These are phyloP conservation scores for Fusarium continuum DNA, from an alignment of 2,329 filamentous ascomycete genomes.

Conservation along the genomic window DNA sequence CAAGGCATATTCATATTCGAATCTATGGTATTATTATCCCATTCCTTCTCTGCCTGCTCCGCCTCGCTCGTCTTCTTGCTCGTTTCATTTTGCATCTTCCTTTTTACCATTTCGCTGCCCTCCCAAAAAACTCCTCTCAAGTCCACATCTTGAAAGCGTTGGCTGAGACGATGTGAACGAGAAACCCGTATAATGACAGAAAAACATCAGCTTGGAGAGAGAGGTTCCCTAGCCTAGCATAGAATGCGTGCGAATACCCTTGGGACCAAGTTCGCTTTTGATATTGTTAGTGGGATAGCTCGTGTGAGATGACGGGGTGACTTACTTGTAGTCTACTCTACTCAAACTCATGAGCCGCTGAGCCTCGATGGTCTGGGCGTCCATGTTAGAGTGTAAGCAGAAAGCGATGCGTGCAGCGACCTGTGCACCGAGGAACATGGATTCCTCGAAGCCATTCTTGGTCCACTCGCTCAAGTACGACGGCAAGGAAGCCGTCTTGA, in stretches of 20 bases:
- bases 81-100: conserved; percentile 20
- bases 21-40: conserved; percentile 42
- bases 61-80: not conserved
- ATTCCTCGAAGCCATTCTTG: conserved; percentile 80
- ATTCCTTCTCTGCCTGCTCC: conserved; percentile 4
- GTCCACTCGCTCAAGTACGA: conserved; percentile 94
- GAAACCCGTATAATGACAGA: conserved; percentile 25
- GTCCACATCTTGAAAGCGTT: conserved; percentile 22
- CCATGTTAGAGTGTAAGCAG: conserved; percentile 65
- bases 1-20: conserved; percentile 26
- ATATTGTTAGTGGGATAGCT: conserved; percentile 19
- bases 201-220: conserved; percentile 6
- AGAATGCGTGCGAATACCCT: conserved; percentile 62
- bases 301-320: conserved; percentile 2
- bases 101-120: conserved; percentile 35
- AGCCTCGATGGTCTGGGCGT: conserved; percentile 60
- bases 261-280: conserved; percentile 62
- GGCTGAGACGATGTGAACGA: conserved; percentile 3
- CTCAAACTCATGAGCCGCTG: conserved; percentile 66
- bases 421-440: conserved; percentile 86
- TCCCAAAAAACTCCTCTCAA: conserved; percentile 33
- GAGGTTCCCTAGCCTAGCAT: conserved; percentile 55
- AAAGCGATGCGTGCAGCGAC: conserved; percentile 75
- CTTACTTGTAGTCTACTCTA: conserved; percentile 70
- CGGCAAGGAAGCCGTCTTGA: conserved; percentile 80